Conservation (phyloP, 2,329 filamentous ascomycete genomes). For the Phyllosticta citrichinensis region DNA sequence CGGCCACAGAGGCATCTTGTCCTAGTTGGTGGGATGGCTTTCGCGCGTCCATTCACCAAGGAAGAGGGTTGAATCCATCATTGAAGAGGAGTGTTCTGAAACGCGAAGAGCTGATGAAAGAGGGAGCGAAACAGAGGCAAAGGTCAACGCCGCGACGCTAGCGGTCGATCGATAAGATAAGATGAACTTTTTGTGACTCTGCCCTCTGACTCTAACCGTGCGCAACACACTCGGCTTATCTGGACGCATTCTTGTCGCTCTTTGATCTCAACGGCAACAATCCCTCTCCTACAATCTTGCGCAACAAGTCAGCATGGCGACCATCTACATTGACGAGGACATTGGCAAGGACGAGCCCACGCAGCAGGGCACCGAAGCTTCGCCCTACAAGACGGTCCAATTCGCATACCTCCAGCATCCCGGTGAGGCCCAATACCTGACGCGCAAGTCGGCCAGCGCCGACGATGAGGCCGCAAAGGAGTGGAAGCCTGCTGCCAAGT, state of each 20-base stretch:
- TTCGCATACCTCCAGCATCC: conserved; percentile 66
- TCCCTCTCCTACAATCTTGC: background rate
- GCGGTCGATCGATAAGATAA: conserved; percentile 8
- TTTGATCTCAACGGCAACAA: conserved; percentile 3
- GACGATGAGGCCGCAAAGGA: conserved; percentile 54
- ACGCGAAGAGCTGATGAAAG: too few relatives aligned
- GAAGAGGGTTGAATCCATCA: too few relatives aligned
- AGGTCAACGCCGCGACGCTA: background rate
- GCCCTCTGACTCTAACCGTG: conserved; percentile 9
- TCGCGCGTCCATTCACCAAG: too few relatives aligned
- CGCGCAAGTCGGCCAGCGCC: conserved; percentile 46
- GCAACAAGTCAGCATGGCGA: conserved; percentile 13
- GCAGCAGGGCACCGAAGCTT: conserved; percentile 57
- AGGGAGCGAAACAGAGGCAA: too few relatives aligned
- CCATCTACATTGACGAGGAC: conserved; percentile 72
- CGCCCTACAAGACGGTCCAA: conserved; percentile 73
- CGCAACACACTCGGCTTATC: background rate
- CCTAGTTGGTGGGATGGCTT: too few relatives aligned
- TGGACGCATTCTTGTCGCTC: conserved; percentile 1
- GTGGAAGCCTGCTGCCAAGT: conserved; percentile 78
- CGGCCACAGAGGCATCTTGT: too few relatives aligned
- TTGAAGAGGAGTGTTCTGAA: too few relatives aligned
- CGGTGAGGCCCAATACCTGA: conserved; percentile 54
- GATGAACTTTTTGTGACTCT: conserved; percentile 7
- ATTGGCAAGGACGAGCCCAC: conserved; percentile 59